phyloP scores from a whole-genome alignment of 31 red algal genomes.

The Endocladia muricata region DNA sequence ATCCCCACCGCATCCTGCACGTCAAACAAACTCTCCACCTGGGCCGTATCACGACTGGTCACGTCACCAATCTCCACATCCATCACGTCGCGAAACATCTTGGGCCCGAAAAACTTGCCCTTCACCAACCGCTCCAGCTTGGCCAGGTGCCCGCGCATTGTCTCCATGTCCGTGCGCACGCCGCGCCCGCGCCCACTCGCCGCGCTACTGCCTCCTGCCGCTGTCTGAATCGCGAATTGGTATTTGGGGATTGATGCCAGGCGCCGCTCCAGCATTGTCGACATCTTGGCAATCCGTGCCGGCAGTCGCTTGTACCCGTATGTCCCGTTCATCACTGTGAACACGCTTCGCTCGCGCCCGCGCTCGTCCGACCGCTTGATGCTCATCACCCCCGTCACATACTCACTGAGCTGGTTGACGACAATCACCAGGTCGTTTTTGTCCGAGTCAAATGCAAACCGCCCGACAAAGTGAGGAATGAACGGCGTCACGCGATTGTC shows the following conservation, averaged over 20 bases:
- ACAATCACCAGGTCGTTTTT: slow-evolving; percentile 35
- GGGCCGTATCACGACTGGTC: slow-evolving; percentile 9
- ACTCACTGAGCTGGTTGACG: not conserved
- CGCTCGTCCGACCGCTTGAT: slow-evolving; percentile 1
- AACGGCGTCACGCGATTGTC: slow-evolving; percentile 11
- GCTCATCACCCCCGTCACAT: slow-evolving; percentile 7
- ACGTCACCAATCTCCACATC: slow-evolving; percentile 34
- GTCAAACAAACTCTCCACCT: slow-evolving; percentile 31
- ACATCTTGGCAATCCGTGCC: slow-evolving; percentile 1
- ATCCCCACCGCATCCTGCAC: slow-evolving; percentile 37
- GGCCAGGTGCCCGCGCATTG: slow-evolving; percentile 3
- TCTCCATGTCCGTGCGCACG: slow-evolving; percentile 1
- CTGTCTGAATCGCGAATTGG: slow-evolving; percentile 52
- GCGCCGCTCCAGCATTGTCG: not conserved
- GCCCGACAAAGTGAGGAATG: slow-evolving; percentile 46
- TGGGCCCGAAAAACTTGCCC: slow-evolving; percentile 34
- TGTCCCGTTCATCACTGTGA: slow-evolving; percentile 23
- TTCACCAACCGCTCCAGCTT: slow-evolving; percentile 36
- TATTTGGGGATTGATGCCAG: slow-evolving; percentile 27
- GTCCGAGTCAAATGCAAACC: slow-evolving; percentile 49
- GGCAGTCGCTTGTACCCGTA: slow-evolving; percentile 34
- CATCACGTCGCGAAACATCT: slow-evolving; percentile 39
- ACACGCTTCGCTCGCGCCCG: slow-evolving; percentile 21
- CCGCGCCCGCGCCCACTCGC: slow-evolving; percentile 7
- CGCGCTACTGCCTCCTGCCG: not conserved